Evolutionary conservation across 495 filamentous ascomycete genomes (phyloP), one percentile per base, ranked within the genome.

Genomic region (Cercophora newfieldiana): DNA sequence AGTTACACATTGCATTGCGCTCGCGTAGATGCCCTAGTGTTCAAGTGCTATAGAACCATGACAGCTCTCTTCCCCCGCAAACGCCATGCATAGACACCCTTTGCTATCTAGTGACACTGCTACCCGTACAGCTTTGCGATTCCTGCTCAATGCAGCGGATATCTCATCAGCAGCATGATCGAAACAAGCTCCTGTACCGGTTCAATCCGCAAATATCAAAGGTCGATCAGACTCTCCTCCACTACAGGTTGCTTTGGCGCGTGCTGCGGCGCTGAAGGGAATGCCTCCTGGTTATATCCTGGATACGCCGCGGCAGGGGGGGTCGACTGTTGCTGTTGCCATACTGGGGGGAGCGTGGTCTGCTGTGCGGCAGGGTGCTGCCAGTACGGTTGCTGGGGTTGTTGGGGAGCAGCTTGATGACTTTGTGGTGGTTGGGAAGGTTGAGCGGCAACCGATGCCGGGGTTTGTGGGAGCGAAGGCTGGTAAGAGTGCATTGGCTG

Each of bases 171-270:
- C n/a, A n/a, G n/a, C n/a, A n/a, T n/a, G n/a, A n/a, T n/a, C n/a
- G n/a, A n/a, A n/a, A n/a, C n/a, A n/a, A n/a, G n/a, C n/a, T n/a
- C n/a, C n/a, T n/a, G n/a, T n/a, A n/a, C 37, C 18, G 37, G 37
- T 6, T 6, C 10, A 44, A 44, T 44, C 3, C 37, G 2, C 37
- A 44, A 44, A 2, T 5, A 2, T 77, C 78, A 92, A 63, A 92
- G 80, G 73, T 98, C 94, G 78, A 98, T 98, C 76, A 98, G 79
- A 71, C 90, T 93, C 78, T 98, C 94, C 77, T 98, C 94, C 63
- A 92, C 82, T 16, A 86, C 84, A 12, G 86, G 82, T 61, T 87
- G 81, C 63, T 85, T 83, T 30, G 86, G 82, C 68, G 90, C 84
- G 69, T 86, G 87, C 33, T 81, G 81, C 30, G 87, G 87, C 59